Percentiles rank a stretch among this genome's conserved stretches.
phyloP scores from a whole-genome alignment of 352 stramenopile species.

The Phytophthora uliginosa region DNA sequence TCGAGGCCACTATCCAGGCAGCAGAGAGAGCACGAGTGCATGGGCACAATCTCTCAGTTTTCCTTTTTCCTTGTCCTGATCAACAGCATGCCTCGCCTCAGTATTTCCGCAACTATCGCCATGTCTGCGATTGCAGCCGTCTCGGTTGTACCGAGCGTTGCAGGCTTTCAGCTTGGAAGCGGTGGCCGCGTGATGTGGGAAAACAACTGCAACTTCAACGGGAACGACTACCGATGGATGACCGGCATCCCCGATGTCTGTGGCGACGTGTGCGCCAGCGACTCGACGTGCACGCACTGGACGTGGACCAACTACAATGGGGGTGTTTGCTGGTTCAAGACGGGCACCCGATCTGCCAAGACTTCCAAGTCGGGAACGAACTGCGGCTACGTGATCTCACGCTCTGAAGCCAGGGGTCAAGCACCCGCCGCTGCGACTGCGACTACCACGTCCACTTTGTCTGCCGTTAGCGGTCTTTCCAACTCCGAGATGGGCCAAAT shows the following conservation, averaged over 20 bases:
- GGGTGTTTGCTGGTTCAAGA: conserved; percentile 58
- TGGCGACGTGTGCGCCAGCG: conserved; percentile 42
- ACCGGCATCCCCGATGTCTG: conserved; percentile 40
- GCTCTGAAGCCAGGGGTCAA: conserved; percentile 20
- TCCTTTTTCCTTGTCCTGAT: conserved; percentile 3
- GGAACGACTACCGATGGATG: conserved; percentile 39
- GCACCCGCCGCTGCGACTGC: not conserved
- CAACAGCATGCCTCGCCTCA: conserved; percentile 21
- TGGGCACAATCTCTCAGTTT: conserved; percentile 18
- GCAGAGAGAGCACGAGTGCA: conserved; percentile 4
- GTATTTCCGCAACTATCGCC: conserved; percentile 18
- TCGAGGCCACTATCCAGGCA: conserved; percentile 4
- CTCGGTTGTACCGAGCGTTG: conserved; percentile 12
- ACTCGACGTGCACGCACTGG: conserved; percentile 53
- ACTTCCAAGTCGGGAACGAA: conserved; percentile 30
- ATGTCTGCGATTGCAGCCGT: conserved; percentile 8
- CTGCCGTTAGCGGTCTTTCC: conserved; percentile 41
- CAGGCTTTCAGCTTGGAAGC: conserved; percentile 35
- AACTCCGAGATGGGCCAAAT: conserved; percentile 46
- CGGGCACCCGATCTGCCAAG: conserved; percentile 24
- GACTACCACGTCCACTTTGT: not conserved
- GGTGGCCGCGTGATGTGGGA: conserved; percentile 50
- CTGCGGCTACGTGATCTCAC: conserved; percentile 50
- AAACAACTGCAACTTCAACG: conserved; percentile 47
- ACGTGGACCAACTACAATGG: conserved; percentile 47